A percentile compares a stretch with the other conserved stretches of the same genome.
Evolutionary conservation across 345 rosid species (phyloP).

Genomic region (Luvunga scandens): DNA sequence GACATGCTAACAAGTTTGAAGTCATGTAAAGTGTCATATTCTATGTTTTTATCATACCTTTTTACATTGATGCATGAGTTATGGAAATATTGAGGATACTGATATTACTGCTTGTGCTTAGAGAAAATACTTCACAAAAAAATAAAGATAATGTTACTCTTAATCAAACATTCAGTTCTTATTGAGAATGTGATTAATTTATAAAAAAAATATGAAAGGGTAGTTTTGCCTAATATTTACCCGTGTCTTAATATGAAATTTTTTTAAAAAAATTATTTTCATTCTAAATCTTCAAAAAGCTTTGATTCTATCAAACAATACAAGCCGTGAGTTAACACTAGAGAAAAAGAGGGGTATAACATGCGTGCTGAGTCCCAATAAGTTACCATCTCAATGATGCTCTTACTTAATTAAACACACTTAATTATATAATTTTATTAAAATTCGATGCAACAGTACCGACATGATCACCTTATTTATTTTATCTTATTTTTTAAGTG

Average conservation of each 20-base stretch:
- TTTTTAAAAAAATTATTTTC: not conserved
- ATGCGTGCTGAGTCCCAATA: too few relatives aligned
- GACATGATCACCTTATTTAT: too few relatives aligned
- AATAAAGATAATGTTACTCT: not conserved
- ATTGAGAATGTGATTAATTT: not conserved
- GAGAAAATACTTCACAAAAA: not conserved
- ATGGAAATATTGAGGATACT: not conserved
- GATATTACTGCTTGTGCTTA: not conserved
- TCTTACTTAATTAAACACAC: too few relatives aligned
- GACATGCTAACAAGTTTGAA: not conserved
- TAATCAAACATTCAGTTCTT: not conserved
- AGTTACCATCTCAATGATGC: too few relatives aligned
- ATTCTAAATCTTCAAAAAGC: not conserved
- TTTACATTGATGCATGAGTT: not conserved
- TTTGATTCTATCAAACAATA: not conserved
- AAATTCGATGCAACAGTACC: too few relatives aligned
- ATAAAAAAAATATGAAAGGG: not conserved
- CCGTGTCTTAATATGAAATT: not conserved
- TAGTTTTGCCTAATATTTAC: not conserved
- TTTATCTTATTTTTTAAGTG: too few relatives aligned
- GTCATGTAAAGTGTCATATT: not conserved
- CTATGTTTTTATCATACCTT: not conserved
- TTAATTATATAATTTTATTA: too few relatives aligned
- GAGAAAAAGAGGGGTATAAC: too few relatives aligned
- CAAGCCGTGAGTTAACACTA: not conserved